Conservation (phyloP, 148 eudicot species). For the Heliosperma pusillum region DNA sequence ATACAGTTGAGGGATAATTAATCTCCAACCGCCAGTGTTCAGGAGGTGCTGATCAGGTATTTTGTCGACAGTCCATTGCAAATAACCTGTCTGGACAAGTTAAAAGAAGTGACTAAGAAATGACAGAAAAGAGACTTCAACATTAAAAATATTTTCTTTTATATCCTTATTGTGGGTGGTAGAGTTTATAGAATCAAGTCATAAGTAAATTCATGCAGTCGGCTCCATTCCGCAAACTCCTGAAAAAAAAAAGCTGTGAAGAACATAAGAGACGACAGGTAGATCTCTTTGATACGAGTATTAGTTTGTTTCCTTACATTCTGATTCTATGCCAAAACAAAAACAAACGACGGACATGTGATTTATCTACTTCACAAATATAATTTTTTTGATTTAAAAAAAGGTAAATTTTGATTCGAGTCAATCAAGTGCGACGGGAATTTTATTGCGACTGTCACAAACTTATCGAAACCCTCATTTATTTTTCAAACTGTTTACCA, state of each 20-base stretch:
- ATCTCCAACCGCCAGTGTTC: conserved; percentile 85
- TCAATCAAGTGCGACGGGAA: too few relatives aligned
- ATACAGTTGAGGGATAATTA: conserved; percentile 70
- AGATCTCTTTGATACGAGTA: not conserved
- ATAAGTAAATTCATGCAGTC: not conserved
- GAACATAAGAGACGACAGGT: not conserved
- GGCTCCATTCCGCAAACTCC: not conserved
- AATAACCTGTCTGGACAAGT: conserved; percentile 51
- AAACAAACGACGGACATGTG: too few relatives aligned
- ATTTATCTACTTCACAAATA: too few relatives aligned
- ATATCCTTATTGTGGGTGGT: not conserved
- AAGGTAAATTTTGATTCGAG: too few relatives aligned
- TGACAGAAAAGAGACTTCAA: not conserved
- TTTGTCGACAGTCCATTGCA: conserved; percentile 70
- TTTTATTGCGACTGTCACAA: too few relatives aligned
- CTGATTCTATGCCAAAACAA: too few relatives aligned
- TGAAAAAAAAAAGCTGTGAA: not conserved
- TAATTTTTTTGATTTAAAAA: too few relatives aligned
- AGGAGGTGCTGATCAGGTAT: conserved; percentile 67
- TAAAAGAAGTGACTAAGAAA: conserved; percentile 5
- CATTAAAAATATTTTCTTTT: too few relatives aligned
- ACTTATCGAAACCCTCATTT: too few relatives aligned
- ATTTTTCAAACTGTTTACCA: too few relatives aligned
- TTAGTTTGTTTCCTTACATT: too few relatives aligned
- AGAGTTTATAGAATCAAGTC: not conserved